phyloP scores from a whole-genome alignment of 2,329 filamentous ascomycete species.

The Fusarium acutatum region DNA sequence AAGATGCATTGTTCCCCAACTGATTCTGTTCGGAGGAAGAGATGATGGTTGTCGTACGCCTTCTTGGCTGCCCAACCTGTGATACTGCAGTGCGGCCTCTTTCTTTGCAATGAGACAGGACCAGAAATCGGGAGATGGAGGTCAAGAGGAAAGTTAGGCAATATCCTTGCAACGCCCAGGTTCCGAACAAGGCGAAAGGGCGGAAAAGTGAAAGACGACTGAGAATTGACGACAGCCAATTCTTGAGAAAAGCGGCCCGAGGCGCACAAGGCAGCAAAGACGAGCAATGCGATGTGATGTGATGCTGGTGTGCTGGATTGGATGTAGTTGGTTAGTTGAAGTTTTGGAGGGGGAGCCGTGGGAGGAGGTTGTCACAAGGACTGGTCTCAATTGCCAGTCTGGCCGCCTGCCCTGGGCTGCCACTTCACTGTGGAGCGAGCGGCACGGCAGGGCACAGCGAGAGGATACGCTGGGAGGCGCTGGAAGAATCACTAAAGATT shows the following conservation, averaged over 20 bases:
- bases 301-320: constrained; percentile 18
- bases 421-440: constrained; percentile 16
- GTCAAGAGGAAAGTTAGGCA: constrained; percentile 8
- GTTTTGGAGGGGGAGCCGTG: constrained; percentile 35
- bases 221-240: constrained; percentile 5
- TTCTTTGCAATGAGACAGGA: constrained; percentile 25
- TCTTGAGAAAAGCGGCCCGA: constrained; percentile 21
- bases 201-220: constrained; percentile 8
- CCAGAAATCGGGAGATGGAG: constrained; percentile 19
- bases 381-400: constrained; percentile 4
- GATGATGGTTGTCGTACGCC: constrained; percentile 22
- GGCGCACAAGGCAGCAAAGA: constrained; percentile 29
- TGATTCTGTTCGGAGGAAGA: constrained; percentile 30
- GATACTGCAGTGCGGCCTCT: constrained; percentile 10
- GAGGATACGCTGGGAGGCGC: constrained; percentile 3
- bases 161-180: constrained; percentile 24
- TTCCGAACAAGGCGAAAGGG: constrained; percentile 22
- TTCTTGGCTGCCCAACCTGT: constrained; percentile 28
- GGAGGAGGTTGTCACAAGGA: constrained; percentile 41
- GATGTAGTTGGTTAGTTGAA: constrained; percentile 31
- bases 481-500: constrained; percentile 23
- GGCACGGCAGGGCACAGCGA: constrained; percentile 21
- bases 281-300: constrained; percentile 36
- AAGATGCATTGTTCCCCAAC: constrained; percentile 47
- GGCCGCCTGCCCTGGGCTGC: constrained; percentile 15